These are phyloP conservation scores for Linderniella brevidens DNA, from an alignment of 257 asterid genomes.

Conservation along the genomic window DNA sequence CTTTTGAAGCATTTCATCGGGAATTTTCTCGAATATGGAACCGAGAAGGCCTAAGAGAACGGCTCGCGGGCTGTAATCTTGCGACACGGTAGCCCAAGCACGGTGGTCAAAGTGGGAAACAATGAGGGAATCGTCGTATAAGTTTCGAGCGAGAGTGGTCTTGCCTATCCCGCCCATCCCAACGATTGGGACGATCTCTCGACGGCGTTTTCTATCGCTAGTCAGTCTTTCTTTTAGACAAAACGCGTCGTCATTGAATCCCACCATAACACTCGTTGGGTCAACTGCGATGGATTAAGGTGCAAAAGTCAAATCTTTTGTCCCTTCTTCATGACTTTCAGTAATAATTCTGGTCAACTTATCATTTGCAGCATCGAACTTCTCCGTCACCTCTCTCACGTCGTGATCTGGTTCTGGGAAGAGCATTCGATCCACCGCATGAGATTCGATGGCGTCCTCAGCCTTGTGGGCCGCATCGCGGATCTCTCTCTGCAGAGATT, in stretches of 20 bases:
- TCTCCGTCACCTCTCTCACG: neutral
- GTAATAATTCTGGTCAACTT: no score
- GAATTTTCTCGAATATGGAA: neutral
- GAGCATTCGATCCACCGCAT: neutral
- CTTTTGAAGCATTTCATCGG: neutral
- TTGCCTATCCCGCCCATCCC: conserved; percentile 9
- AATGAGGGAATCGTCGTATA: conserved; percentile 4
- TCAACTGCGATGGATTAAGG: no score
- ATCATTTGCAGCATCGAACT: neutral
- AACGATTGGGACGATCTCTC: conserved; percentile 1
- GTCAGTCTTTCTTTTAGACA: conserved; percentile 1
- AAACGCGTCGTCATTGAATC: conserved; percentile 4
- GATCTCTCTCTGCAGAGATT: neutral
- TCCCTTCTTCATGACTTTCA: no score
- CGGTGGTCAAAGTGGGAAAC: conserved; percentile 4
- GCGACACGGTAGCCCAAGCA: conserved; percentile 7
- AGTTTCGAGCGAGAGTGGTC: conserved; percentile 8
- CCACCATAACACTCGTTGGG: neutral
- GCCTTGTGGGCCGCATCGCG: conserved; percentile 1
- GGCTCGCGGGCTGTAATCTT: conserved; percentile 1
- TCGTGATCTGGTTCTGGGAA: no score
- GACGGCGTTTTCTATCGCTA: neutral
- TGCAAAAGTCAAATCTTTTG: no score
- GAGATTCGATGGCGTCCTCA: neutral
- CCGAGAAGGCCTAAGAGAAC: neutral